These are phyloP conservation scores for Aspergillus puulaauensis DNA, from an alignment of 2,329 filamentous ascomycete species.

Conservation along the genomic window DNA sequence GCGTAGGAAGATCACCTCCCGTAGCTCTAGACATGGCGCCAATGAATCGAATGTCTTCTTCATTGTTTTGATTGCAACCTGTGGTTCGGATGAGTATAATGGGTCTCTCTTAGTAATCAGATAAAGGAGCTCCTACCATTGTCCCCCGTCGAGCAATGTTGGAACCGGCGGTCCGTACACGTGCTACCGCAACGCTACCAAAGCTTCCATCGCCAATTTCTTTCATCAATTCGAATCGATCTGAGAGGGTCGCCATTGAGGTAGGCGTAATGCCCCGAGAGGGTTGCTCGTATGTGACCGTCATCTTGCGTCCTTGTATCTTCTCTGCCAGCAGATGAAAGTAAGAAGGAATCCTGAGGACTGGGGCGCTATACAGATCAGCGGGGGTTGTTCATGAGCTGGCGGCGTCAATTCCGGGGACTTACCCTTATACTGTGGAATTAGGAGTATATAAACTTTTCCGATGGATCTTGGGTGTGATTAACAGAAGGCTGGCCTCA, in stretches of 20 bases:
- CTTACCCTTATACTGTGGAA: constrained; percentile 12
- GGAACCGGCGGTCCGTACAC: constrained; percentile 86
- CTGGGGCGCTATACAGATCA: constrained; percentile 8
- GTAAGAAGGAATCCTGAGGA: constrained; percentile 24
- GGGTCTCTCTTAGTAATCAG: not conserved
- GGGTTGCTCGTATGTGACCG: constrained; percentile 71
- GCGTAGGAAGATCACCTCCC: constrained; percentile 94
- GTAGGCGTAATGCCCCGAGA: constrained; percentile 55
- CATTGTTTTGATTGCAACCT: constrained; percentile 99
- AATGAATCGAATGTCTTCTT: constrained; percentile 99
- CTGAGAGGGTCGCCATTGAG: constrained; percentile 67
- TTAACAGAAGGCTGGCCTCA: constrained; percentile 30
- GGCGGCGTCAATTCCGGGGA: not conserved
- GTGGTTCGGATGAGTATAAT: constrained; percentile 5
- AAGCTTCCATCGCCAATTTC: constrained; percentile 99
- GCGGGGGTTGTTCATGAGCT: constrained; percentile 1
- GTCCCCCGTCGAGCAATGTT: constrained; percentile 86
- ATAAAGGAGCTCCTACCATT: constrained; percentile 63
- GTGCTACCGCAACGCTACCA: constrained; percentile 87
- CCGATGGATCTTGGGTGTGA: constrained; percentile 13
- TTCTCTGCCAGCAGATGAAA: constrained; percentile 44
- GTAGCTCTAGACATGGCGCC: constrained; percentile 82
- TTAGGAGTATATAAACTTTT: constrained; percentile 7
- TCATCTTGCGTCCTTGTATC: constrained; percentile 59
- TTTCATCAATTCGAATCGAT: constrained; percentile 94